These are phyloP conservation scores for Bodo saltans DNA, from an alignment of 78 protist species.

Conservation along the genomic window DNA sequence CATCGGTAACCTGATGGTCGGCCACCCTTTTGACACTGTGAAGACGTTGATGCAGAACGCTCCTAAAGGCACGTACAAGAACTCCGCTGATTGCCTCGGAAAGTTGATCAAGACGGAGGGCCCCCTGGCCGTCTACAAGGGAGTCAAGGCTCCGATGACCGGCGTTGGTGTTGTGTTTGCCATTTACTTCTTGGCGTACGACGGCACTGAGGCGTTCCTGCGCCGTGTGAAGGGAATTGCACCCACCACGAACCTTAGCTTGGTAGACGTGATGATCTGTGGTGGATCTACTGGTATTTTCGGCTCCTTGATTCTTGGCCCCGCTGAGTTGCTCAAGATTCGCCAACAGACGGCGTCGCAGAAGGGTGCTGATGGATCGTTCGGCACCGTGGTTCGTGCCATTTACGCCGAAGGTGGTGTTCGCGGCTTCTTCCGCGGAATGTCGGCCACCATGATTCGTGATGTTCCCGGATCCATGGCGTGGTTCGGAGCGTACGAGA, in stretches of 20 bases:
- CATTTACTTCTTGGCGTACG: conserved; percentile 59
- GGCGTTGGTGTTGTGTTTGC: conserved; percentile 72
- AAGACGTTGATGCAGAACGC: conserved; percentile 49
- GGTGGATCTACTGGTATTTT: conserved; percentile 58
- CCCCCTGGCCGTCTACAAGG: conserved; percentile 54
- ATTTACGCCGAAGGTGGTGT: conserved; percentile 52
- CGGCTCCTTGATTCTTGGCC: conserved; percentile 55
- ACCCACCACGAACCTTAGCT: conserved; percentile 20
- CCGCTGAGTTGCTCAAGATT: conserved; percentile 67
- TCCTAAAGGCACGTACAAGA: conserved; percentile 24
- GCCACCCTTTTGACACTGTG: conserved; percentile 67
- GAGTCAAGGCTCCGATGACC: conserved; percentile 58
- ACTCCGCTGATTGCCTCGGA: conserved; percentile 44
- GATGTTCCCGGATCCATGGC: conserved; percentile 45
- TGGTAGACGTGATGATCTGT: conserved; percentile 38
- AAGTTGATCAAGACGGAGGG: conserved; percentile 31
- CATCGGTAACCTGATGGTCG: conserved; percentile 41
- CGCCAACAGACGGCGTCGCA: conserved; percentile 34
- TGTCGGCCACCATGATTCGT: conserved; percentile 45
- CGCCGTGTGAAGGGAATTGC: conserved; percentile 48
- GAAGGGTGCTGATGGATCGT: conserved; percentile 33
- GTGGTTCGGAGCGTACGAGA: conserved; percentile 66
- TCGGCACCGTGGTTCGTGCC: conserved; percentile 5
- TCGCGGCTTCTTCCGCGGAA: conserved; percentile 42
- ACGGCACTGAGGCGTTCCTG: not conserved